Evolutionary conservation across 2,329 filamentous ascomycete species (phyloP).

Genomic region (Erysiphe pulchra): DNA sequence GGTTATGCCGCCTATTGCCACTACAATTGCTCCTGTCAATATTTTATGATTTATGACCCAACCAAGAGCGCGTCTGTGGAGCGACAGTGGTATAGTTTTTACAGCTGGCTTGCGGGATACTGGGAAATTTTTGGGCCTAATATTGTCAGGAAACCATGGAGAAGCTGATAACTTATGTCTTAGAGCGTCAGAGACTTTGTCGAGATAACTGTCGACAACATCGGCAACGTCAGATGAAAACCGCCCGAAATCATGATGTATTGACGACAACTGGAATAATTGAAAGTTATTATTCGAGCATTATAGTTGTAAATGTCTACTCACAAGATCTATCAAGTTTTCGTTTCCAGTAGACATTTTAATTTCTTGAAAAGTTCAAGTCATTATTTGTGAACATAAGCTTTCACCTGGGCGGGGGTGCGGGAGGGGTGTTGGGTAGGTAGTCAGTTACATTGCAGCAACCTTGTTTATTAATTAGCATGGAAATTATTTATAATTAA

Average conservation of each 20-base stretch:
- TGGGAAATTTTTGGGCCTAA: slow-evolving; percentile 31
- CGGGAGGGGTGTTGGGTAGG: no score
- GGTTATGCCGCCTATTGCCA: slow-evolving; percentile 40
- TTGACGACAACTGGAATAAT: slow-evolving; percentile 24
- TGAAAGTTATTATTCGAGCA: neutral
- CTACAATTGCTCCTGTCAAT: slow-evolving; percentile 41
- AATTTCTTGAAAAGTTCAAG: no score
- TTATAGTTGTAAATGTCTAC: neutral
- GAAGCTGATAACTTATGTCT: slow-evolving; percentile 41
- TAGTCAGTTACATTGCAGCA: no score
- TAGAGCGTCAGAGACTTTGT: slow-evolving; percentile 43
- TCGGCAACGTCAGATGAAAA: slow-evolving; percentile 54
- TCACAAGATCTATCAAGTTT: neutral
- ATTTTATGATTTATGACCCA: slow-evolving; percentile 55
- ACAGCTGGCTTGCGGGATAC: slow-evolving; percentile 4
- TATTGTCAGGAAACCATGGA: slow-evolving; percentile 45
- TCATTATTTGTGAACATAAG: neutral
- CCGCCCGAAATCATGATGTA: slow-evolving; percentile 38
- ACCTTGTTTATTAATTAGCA: no score
- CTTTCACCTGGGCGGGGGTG: neutral
- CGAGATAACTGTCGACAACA: slow-evolving; percentile 58
- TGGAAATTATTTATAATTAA: no score
- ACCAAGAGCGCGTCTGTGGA: slow-evolving; percentile 30
- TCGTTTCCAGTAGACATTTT: neutral
- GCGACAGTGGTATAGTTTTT: slow-evolving; percentile 12